Evolutionary conservation across 176 grass and related monocot genomes (phyloP).

Genomic region (Aegilops bicornis): DNA sequence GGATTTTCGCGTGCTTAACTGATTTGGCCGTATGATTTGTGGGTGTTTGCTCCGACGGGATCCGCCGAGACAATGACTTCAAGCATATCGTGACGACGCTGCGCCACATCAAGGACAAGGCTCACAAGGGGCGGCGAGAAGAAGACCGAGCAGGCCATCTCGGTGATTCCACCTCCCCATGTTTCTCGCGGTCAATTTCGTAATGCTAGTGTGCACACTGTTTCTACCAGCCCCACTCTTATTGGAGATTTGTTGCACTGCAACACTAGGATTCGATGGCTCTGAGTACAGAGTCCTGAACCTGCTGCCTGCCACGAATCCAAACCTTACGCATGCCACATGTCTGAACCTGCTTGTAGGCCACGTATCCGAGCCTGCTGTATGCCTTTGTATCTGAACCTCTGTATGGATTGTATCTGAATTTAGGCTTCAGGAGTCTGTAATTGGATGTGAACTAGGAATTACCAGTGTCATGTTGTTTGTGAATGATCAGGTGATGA

Average conservation of each 20-base stretch:
- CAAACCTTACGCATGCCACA: too few species aligned
- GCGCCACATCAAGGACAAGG: too few species aligned
- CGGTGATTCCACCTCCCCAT: constrained; percentile 44
- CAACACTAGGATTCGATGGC: background rate
- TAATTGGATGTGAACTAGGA: background rate
- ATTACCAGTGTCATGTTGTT: background rate
- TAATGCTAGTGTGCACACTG: too few species aligned
- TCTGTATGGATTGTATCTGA: too few species aligned
- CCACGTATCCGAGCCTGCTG: background rate
- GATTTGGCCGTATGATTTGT: too few species aligned
- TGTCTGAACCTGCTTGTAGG: background rate
- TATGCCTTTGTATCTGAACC: too few species aligned
- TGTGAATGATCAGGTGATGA: background rate
- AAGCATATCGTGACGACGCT: too few species aligned
- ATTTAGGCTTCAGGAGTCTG: background rate
- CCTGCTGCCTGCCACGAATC: too few species aligned
- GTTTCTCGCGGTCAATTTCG: background rate
- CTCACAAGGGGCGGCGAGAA: constrained; percentile 73
- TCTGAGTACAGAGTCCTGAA: too few species aligned
- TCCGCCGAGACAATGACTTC: too few species aligned
- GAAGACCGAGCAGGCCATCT: constrained; percentile 68
- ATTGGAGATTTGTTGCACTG: background rate
- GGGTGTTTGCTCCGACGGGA: too few species aligned
- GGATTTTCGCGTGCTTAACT: too few species aligned
- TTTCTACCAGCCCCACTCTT: background rate